Percentiles rank a stretch among this genome's conserved stretches.
Conservation (phyloP, 176 grass and related monocot species). For the Oryza rufipogon region DNA sequence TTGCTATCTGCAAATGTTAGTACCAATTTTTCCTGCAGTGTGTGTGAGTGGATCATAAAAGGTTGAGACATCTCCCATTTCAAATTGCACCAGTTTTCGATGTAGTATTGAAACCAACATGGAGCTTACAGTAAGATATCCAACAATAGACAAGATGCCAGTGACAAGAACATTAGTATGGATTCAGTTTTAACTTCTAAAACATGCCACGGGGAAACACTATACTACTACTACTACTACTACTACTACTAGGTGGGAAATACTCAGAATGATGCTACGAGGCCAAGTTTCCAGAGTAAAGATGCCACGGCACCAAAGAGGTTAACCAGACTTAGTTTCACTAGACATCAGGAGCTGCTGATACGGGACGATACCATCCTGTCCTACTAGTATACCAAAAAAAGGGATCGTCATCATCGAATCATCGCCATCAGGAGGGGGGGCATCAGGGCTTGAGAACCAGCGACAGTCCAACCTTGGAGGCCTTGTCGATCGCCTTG, state of each 20-base stretch:
- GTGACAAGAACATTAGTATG: neutral
- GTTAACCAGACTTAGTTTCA: constrained; percentile 35
- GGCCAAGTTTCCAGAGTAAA: constrained; percentile 2
- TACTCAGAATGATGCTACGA: constrained; percentile 2
- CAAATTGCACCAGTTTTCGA: neutral
- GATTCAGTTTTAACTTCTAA: constrained; percentile 21
- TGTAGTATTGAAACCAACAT: neutral
- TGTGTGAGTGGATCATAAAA: no score
- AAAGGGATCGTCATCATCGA: constrained; percentile 35
- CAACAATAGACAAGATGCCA: neutral
- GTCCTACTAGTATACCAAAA: constrained; percentile 35
- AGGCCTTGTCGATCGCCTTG: constrained; percentile 42
- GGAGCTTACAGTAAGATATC: neutral
- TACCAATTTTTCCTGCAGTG: neutral
- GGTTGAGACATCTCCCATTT: no score
- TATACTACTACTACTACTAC: neutral
- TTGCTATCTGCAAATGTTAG: neutral
- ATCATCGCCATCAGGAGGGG: neutral
- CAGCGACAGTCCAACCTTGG: constrained; percentile 68
- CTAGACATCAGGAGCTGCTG: neutral
- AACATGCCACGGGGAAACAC: neutral
- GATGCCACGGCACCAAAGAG: constrained; percentile 13
- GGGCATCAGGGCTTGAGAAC: constrained; percentile 61
- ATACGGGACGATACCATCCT: constrained; percentile 29
- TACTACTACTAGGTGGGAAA: neutral